These are phyloP conservation scores for Cyclotella atomus DNA, from an alignment of 108 stramenopile genomes.

Conservation along the genomic window DNA sequence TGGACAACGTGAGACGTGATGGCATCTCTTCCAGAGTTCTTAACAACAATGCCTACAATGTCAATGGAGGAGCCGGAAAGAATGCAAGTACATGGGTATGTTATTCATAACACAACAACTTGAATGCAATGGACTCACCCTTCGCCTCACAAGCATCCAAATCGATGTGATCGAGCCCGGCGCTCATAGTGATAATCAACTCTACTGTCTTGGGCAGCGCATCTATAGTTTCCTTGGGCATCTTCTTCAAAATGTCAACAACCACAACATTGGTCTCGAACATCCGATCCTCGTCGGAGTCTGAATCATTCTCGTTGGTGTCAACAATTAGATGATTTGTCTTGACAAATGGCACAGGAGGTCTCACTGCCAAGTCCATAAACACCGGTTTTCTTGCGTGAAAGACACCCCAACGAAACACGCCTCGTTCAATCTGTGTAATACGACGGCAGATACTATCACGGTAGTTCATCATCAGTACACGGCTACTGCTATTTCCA, in stretches of 20 bases:
- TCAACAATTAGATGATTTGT: constrained; percentile 28
- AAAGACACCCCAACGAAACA: constrained; percentile 69
- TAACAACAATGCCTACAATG: constrained; percentile 45
- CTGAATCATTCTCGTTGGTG: constrained; percentile 30
- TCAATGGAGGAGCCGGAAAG: not conserved
- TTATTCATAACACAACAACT: not conserved
- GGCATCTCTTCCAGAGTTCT: constrained; percentile 55
- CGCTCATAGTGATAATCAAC: constrained; percentile 61
- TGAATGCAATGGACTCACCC: constrained; percentile 18
- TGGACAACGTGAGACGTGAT: constrained; percentile 59
- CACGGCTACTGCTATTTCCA: constrained; percentile 33
- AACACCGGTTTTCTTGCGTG: constrained; percentile 56
- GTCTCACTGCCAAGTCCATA: constrained; percentile 44
- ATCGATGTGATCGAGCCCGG: constrained; percentile 71
- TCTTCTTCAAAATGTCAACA: constrained; percentile 56
- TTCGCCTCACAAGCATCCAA: constrained; percentile 47
- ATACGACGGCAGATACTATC: constrained; percentile 52
- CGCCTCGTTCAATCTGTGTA: constrained; percentile 58
- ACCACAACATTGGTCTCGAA: constrained; percentile 52
- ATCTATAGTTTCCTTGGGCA: constrained; percentile 44
- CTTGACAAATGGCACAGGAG: constrained; percentile 45
- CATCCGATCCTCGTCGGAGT: not conserved
- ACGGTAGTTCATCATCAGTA: constrained; percentile 46
- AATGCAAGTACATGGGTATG: not conserved
- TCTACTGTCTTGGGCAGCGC: constrained; percentile 52